Evolutionary conservation across 2,329 filamentous ascomycete genomes (phyloP).

Genomic region (Phialophora tarda): DNA sequence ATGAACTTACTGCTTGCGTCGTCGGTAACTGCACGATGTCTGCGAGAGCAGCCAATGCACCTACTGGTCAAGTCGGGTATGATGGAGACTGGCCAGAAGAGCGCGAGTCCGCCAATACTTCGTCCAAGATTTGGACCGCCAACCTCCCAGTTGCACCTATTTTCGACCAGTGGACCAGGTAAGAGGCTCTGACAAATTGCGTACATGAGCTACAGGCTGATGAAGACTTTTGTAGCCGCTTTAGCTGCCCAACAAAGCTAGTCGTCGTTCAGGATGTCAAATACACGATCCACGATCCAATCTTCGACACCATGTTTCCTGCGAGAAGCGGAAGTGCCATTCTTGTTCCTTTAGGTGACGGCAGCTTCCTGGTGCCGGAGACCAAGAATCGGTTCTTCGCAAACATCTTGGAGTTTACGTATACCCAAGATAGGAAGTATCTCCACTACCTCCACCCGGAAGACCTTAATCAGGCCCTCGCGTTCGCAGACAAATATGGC

Average conservation of each 20-base stretch:
- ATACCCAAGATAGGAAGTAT: background rate
- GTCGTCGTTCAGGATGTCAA: background rate
- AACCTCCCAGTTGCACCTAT: background rate
- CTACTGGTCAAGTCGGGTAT: background rate
- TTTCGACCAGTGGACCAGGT: background rate
- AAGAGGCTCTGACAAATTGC: background rate
- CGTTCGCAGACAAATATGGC: background rate
- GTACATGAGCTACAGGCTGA: background rate
- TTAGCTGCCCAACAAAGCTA: background rate
- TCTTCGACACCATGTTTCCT: background rate
- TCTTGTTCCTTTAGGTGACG: background rate
- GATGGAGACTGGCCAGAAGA: background rate
- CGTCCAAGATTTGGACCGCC: background rate
- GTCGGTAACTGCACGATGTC: background rate
- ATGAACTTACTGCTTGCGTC: background rate
- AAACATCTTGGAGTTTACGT: background rate
- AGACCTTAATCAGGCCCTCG: background rate
- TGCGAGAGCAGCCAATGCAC: background rate
- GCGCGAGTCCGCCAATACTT: background rate
- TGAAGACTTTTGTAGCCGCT: background rate
- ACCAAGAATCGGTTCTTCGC: background rate
- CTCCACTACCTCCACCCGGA: background rate
- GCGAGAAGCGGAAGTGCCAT: background rate
- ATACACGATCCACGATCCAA: background rate
- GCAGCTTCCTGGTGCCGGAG: background rate